These are phyloP conservation scores for Leccinum subatratum DNA, from an alignment of 1,284 basidiomycete species.

Conservation along the genomic window DNA sequence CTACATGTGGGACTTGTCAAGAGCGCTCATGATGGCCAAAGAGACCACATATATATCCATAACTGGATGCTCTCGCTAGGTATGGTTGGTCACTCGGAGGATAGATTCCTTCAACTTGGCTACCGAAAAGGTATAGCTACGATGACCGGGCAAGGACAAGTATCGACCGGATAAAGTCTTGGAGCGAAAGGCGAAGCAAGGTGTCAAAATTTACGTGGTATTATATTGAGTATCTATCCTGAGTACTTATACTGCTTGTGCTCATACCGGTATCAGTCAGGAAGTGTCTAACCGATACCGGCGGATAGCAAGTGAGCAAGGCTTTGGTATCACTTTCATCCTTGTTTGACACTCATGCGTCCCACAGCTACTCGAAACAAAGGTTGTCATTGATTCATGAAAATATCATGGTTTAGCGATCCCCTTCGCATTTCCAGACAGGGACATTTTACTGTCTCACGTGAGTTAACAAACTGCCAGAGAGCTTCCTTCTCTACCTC, in stretches of 20 bases:
- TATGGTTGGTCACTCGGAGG: conserved; percentile 26
- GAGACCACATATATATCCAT: conserved; percentile 87
- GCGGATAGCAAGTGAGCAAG: conserved; percentile 76
- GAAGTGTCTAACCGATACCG: conserved; percentile 96
- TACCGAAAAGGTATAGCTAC: conserved; percentile 69
- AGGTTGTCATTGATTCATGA: conserved; percentile 81
- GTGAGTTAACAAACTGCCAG: conserved; percentile 41
- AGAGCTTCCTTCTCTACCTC: conserved; percentile 8
- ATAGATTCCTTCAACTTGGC: conserved; percentile 4
- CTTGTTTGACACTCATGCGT: conserved; percentile 16
- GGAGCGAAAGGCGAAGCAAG: conserved; percentile 90
- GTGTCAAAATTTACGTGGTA: conserved; percentile 95
- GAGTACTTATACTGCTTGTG: background rate
- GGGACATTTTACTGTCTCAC: conserved; percentile 98
- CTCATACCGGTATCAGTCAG: conserved; percentile 49
- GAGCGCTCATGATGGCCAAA: conserved; percentile 87
- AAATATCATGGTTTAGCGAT: conserved; percentile 95
- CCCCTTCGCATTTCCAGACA: conserved; percentile 95
- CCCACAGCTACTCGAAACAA: conserved; percentile 81
- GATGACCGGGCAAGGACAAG: conserved; percentile 77
- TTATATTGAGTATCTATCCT: conserved; percentile 62
- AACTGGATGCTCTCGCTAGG: conserved; percentile 94
- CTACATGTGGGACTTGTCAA: conserved; percentile 96
- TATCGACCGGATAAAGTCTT: conserved; percentile 88
- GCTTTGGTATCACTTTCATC: background rate